These are phyloP conservation scores for Fennellomyces sp. DNA, from an alignment of 371 early-diverging fungal genomes.

Conservation along the genomic window DNA sequence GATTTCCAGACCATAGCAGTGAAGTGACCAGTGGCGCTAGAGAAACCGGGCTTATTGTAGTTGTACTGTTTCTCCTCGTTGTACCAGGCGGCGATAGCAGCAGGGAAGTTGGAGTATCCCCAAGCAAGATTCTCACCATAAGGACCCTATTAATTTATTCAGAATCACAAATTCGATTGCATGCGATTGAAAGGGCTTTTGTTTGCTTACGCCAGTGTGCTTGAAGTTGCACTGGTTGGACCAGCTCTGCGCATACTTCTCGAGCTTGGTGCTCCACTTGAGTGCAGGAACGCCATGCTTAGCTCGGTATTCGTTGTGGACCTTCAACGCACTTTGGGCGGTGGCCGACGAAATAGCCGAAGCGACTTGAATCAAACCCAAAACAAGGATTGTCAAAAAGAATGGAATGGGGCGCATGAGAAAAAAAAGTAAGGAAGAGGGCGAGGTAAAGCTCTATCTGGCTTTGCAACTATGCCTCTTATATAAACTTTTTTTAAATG, in stretches of 20 bases:
- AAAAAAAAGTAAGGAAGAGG: neutral
- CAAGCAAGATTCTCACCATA: constrained; percentile 55
- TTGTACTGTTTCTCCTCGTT: constrained; percentile 41
- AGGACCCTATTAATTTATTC: neutral
- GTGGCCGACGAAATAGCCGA: constrained; percentile 7
- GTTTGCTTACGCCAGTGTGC: constrained; percentile 27
- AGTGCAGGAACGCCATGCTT: constrained; percentile 46
- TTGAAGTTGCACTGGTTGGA: constrained; percentile 42
- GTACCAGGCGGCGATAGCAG: constrained; percentile 47
- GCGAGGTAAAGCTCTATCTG: neutral
- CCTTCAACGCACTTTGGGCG: constrained; percentile 22
- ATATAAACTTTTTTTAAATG: constrained; percentile 15
- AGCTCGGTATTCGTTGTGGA: constrained; percentile 50
- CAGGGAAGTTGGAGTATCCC: constrained; percentile 34
- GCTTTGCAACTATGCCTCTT: no score
- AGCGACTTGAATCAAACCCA: neutral
- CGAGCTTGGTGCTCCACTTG: constrained; percentile 46
- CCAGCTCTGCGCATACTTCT: constrained; percentile 51
- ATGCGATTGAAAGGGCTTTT: neutral
- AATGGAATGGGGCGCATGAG: constrained; percentile 6
- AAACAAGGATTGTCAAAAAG: constrained; percentile 3
- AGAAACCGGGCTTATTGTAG: constrained; percentile 35
- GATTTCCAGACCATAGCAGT: constrained; percentile 58
- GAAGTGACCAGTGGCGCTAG: constrained; percentile 46
- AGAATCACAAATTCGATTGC: neutral